Base-by-base conservation (phyloP, 1,139 yeast genomes). In the Candida dubliniensis region DNA sequence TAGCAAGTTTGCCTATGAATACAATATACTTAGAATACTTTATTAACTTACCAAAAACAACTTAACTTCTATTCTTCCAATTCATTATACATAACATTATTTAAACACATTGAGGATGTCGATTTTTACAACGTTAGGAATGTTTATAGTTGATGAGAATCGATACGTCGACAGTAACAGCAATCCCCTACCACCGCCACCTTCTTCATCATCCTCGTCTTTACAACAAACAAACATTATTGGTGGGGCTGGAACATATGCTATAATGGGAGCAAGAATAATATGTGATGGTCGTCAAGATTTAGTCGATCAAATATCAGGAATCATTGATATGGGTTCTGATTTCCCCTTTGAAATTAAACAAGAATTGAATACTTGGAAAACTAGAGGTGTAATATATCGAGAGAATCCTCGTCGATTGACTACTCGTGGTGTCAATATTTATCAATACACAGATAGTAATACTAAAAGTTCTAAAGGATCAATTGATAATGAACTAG, bases 201-300 rank as follows among this genome's bases (percentile, higher is more conserved):
- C 23, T 18, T 18, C 23, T 18, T 18, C 23, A 18, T 18, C 23
- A 5, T 18, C 23, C 23, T 18, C 23, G 23, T 18, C 23, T 5
- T 18, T 18, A 18, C 23, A 18, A 0, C 77, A 79, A 25, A 59
- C 63, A 41, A 68, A 87, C 57, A 72, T 90, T 8, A 72, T 88
- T 36, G 98, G 97, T 0, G 98, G 98, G 0, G 98, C 91, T 1
- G 97, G 96, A 0, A 79, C 93, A 0, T 91, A 79, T 60, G 90
- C 91, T 1, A 79, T 83, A 1, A 69, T 85, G n/a, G 96, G 96
- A 0, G 83, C 88, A 0, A 66, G 95, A 18, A 70, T 83, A 41
- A 69, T 81, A 1, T 60, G 77, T 9, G 38, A 7, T 75, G 79
- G 0, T 46, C 57, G 0, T 46, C 47, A 1, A 12, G 14, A 30